Evolutionary conservation across 306 rosid genomes (phyloP).

Genomic region (Corylus americana): DNA sequence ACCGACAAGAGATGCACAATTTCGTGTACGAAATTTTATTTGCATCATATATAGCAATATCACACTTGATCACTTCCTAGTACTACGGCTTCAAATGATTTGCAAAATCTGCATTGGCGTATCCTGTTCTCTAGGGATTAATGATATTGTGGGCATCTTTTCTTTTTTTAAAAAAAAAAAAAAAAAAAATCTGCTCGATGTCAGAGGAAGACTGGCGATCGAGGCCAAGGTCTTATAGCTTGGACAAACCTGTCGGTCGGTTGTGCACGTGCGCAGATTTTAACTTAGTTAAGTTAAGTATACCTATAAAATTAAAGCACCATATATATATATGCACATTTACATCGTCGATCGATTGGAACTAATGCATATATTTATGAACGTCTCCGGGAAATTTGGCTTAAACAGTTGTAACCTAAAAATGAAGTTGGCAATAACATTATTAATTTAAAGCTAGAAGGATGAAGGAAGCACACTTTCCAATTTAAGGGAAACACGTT

Average conservation of each 20-base stretch:
- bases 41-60: background rate
- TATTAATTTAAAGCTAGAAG: background rate
- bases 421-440: background rate
- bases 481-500: constrained; percentile 39
- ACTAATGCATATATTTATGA: too few relatives aligned
- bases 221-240: background rate
- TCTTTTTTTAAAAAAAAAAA: too few relatives aligned
- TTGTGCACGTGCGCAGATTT: background rate
- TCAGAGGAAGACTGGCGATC: background rate
- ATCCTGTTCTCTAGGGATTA: background rate
- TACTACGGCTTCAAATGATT: background rate
- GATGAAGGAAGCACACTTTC: constrained; percentile 27
- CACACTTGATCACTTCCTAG: background rate
- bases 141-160: background rate
- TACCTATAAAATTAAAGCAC: background rate
- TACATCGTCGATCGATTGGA: background rate
- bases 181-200: too few relatives aligned
- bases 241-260: background rate
- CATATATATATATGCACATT: background rate
- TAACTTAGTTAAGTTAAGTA: background rate
- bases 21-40: background rate
- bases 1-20: background rate
- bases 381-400: background rate
- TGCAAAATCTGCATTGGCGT: background rate
- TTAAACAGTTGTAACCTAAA: background rate